Evolutionary conservation across 169 alveolate genomes (phyloP), one percentile per base, ranked within the genome.

Genomic region (Plasmodium cynomolgi): DNA sequence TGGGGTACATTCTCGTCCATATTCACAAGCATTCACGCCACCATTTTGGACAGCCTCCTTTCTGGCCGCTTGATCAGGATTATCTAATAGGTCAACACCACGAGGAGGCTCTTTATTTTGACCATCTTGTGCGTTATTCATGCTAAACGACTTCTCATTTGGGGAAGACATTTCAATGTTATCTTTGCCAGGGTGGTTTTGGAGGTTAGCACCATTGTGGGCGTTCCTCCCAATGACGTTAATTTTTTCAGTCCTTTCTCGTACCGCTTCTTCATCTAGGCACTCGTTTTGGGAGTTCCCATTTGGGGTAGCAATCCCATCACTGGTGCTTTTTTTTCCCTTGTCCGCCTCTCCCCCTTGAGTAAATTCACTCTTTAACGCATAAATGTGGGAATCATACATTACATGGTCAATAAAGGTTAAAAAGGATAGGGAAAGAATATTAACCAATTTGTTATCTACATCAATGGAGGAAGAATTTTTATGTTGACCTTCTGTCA

Each of bases 351-450:
- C 33, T 58, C 6, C 41, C 29, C 26, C 54, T 33, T 56, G 50
- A 4, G 44, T 8, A 58, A 39, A 37, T 88, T 58, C 68, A 7
- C 81, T 79, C 20, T 58, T 77, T 62, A 79, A 41, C 20, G 94
- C 94, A 41, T 88, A 88, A 33, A 88, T 88, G 34, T 88, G 94
- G 29, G 94, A 88, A 33, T 88, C 94, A 80, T 79, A 88, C 7
- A 88, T 88, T 58, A 88, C 94, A 80, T 88, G 71, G 72, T 88
- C 94, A 80, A 88, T 68, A 23, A 88, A 88, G 5, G 94, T 79
- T 88, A 88, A 44, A 80, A 88, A 88, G 41, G 94, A 88, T 9
- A 88, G 34, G 37, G 94, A 88, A 23, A 88, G 75, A 39, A 88
- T 88, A 88, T 88, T 88, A 33, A 88, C 23, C 71, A 88, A 80